phyloP scores from a whole-genome alignment of 1,284 basidiomycete species.

The Moniliella sp. region DNA sequence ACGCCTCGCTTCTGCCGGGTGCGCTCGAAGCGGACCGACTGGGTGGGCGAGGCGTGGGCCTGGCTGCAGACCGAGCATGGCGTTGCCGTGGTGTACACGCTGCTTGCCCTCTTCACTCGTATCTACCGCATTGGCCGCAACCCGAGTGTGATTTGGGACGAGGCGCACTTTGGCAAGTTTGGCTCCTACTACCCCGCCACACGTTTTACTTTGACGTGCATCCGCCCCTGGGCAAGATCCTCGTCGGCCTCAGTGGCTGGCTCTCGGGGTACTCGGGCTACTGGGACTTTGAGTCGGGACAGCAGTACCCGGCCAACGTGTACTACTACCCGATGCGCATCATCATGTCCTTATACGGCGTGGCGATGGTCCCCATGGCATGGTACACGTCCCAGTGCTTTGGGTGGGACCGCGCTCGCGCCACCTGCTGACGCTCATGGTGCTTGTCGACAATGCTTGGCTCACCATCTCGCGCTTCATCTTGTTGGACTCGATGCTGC shows the following conservation, averaged over 20 bases:
- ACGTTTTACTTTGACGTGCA: conserved; percentile 40
- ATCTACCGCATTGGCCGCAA: conserved; percentile 80
- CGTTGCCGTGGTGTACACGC: conserved; percentile 52
- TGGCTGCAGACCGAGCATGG: no score
- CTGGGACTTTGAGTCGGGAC: conserved; percentile 87
- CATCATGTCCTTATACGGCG: conserved; percentile 76
- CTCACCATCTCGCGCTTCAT: conserved; percentile 88
- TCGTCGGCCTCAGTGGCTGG: conserved; percentile 76
- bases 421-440: conserved; percentile 82
- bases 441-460: conserved; percentile 80
- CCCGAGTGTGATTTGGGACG: conserved; percentile 83
- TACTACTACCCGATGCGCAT: conserved; percentile 87
- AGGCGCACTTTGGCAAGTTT: conserved; percentile 37
- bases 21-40: no score
- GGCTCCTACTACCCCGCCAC: conserved; percentile 75
- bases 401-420: conserved; percentile 69
- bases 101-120: conserved; percentile 77
- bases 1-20: background rate
- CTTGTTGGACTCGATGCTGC: conserved; percentile 83
- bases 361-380: conserved; percentile 76
- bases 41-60: no score
- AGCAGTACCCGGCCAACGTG: conserved; percentile 57
- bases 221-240: conserved; percentile 92
- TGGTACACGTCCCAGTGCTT: conserved; percentile 94
- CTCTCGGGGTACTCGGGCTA: conserved; percentile 72